Evolutionary conservation across 1,284 basidiomycete species (phyloP).

Genomic region (Tilletia setariae): DNA sequence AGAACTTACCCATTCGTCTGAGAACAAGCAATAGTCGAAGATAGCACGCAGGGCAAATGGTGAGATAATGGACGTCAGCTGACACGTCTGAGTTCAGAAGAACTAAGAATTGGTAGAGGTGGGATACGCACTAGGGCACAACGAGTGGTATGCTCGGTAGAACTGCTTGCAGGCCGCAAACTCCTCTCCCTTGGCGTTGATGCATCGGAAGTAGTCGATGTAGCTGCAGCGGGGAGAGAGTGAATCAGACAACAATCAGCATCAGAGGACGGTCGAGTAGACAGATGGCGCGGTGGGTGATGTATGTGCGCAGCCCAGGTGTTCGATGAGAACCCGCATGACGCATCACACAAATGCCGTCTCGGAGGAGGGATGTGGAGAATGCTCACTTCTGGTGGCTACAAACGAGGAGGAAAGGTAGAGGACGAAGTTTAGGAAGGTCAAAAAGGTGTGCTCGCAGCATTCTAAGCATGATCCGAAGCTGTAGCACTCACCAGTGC

Average conservation of each 20-base stretch:
- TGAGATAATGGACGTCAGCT: not conserved
- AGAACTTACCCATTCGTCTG: conserved; percentile 51
- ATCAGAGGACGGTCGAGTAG: too few relatives aligned
- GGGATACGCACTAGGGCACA: conserved; percentile 79
- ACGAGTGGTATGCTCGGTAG: conserved; percentile 89
- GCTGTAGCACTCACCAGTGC: conserved; percentile 41
- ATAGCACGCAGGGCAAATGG: not conserved
- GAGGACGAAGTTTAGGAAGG: not conserved
- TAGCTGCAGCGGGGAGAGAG: conserved; percentile 34
- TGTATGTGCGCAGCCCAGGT: too few relatives aligned
- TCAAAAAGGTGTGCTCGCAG: not conserved
- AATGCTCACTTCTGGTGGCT: conserved; percentile 52
- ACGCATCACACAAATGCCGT: not conserved
- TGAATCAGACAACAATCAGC: not conserved
- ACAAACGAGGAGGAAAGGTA: not conserved
- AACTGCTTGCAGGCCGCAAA: conserved; percentile 98
- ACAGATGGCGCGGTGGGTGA: too few relatives aligned
- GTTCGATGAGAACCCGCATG: too few relatives aligned
- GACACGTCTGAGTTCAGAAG: not conserved
- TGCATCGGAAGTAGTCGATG: conserved; percentile 87
- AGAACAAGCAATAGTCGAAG: too few relatives aligned
- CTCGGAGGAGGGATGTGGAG: not conserved
- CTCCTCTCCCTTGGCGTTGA: conserved; percentile 95
- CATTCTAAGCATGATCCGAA: not conserved
- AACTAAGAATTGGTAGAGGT: conserved; percentile 55